These are phyloP conservation scores for Wickerhamiella sergipiensis DNA, from an alignment of 805 yeast species.

Conservation along the genomic window DNA sequence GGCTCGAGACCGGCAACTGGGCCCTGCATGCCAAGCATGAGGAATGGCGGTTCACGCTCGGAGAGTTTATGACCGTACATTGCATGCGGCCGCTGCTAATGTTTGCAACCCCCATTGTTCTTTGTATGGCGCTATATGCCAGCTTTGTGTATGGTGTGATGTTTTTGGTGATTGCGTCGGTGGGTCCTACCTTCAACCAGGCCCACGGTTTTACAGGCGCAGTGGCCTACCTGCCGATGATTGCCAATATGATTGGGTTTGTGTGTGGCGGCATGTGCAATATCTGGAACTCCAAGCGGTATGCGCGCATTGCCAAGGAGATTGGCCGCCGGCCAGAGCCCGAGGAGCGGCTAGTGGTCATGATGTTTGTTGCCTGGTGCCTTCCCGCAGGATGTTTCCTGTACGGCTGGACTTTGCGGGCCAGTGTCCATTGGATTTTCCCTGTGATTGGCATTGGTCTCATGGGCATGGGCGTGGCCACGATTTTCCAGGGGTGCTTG, in stretches of 20 bases:
- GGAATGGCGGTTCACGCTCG: constrained; percentile 55
- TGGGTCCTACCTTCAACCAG: constrained; percentile 25
- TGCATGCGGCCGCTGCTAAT: constrained; percentile 70
- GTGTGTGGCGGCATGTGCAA: constrained; percentile 23
- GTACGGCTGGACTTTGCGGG: constrained; percentile 47
- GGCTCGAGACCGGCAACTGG: constrained; percentile 65
- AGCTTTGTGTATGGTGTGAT: constrained; percentile 33
- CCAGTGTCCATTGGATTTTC: constrained; percentile 35
- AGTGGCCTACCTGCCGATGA: constrained; percentile 22
- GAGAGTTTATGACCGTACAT: constrained; percentile 59
- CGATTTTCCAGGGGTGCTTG: constrained; percentile 47
- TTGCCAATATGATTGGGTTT: constrained; percentile 25
- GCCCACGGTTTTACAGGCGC: constrained; percentile 24
- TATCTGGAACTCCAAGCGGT: constrained; percentile 18
- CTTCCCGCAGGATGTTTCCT: constrained; percentile 44
- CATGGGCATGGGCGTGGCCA: constrained; percentile 40
- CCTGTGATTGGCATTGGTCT: constrained; percentile 43
- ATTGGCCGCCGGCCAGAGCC: constrained; percentile 40
- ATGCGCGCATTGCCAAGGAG: constrained; percentile 16
- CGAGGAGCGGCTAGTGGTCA: constrained; percentile 43
- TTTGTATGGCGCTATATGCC: constrained; percentile 29
- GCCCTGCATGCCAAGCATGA: constrained; percentile 89
- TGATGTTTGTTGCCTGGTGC: constrained; percentile 35
- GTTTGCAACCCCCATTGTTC: constrained; percentile 37
- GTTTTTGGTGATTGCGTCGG: constrained; percentile 30